These are phyloP conservation scores for Recurvomyces mirabilis DNA, from an alignment of 495 filamentous ascomycete genomes.

Conservation along the genomic window DNA sequence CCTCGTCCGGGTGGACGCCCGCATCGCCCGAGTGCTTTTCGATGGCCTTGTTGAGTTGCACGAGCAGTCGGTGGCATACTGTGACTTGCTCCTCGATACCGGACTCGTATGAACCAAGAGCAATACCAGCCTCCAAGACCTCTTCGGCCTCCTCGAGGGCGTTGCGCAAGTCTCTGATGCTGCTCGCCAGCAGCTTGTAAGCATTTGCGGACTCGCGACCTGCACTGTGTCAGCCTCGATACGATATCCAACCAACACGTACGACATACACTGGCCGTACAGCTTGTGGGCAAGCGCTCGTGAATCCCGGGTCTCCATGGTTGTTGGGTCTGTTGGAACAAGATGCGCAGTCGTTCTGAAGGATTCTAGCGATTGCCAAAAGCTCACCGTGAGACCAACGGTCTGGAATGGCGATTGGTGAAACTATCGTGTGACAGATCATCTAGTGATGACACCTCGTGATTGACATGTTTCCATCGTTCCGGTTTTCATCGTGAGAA, in stretches of 20 bases:
- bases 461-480: not conserved
- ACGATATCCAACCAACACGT: not conserved
- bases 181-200: not conserved
- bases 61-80: not conserved
- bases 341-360: not conserved
- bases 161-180: not conserved
- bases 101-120: not conserved
- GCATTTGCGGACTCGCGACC: not conserved
- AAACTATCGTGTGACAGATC: too few relatives aligned
- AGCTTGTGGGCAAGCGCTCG: slow-evolving; percentile 1
- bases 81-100: not conserved
- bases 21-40: not conserved
- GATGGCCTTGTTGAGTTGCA: not conserved
- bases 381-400: too few relatives aligned
- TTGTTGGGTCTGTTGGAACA: not conserved
- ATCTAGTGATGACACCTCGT: too few relatives aligned
- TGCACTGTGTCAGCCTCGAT: not conserved
- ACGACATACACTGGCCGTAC: not conserved
- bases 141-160: slow-evolving; percentile 6
- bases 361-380: too few relatives aligned
- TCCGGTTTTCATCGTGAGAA: not conserved
- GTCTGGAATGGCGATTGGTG: too few relatives aligned
- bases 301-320: not conserved
- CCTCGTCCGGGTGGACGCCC: not conserved
- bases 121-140: not conserved